phyloP scores from a whole-genome alignment of 371 early-diverging fungal species.

The Parasitella parasitica region DNA sequence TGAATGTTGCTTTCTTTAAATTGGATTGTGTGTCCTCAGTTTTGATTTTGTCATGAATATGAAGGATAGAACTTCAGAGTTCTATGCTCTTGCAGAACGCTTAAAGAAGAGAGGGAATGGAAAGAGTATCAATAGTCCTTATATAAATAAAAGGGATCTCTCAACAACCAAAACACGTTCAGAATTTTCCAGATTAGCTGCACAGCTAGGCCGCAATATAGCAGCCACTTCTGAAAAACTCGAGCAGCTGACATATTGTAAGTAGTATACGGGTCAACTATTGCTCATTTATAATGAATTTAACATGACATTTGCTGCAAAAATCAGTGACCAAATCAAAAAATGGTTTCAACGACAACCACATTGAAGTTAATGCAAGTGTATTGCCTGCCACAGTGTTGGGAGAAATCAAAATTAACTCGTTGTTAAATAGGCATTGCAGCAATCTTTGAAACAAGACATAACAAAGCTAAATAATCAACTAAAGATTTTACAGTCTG shows the following conservation, averaged over 20 bases:
- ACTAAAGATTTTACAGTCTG: conserved; percentile 76
- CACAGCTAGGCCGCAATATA: conserved; percentile 60
- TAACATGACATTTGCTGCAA: background rate
- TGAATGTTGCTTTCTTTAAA: background rate
- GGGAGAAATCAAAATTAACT: background rate
- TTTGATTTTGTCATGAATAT: conserved; percentile 11
- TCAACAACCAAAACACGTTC: conserved; percentile 6
- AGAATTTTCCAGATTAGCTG: conserved; percentile 62
- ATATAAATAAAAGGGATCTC: background rate
- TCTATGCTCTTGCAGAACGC: conserved; percentile 45
- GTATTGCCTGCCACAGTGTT: no score
- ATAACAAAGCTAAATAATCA: conserved; percentile 88
- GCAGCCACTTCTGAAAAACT: conserved; percentile 58
- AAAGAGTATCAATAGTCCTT: background rate
- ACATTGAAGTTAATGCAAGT: conserved; percentile 65
- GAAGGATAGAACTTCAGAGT: conserved; percentile 51
- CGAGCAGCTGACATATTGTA: conserved; percentile 64
- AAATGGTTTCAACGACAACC: conserved; percentile 21
- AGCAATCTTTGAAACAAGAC: conserved; percentile 89
- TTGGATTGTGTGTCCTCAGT: background rate
- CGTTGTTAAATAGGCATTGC: conserved; percentile 67
- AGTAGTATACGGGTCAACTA: background rate
- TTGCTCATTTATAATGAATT: no score
- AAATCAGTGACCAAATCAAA: conserved; percentile 15
- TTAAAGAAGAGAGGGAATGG: conserved; percentile 32